Evolutionary conservation across 257 asterid species (phyloP), one percentile per base, ranked within the genome.

Genomic region (Jasminum sambac): DNA sequence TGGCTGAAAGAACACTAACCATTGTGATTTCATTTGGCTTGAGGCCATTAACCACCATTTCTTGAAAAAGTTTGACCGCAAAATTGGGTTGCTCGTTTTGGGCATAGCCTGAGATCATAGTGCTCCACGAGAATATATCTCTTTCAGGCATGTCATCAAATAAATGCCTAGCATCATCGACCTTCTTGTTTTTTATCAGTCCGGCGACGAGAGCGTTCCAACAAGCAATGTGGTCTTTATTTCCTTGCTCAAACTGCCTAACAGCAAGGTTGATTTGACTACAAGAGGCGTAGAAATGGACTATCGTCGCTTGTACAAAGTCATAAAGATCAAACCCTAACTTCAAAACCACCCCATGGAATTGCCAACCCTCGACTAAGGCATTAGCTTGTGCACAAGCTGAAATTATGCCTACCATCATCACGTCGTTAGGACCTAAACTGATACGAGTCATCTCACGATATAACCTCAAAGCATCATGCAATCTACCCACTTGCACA

Each of bases 171-270:
- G 98, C 96, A 17, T 85, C 89, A 61, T 85, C 76, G 57, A 86
- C 78, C 89, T 76, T 72, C 64, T 88, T 84, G 36, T 84, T 88
- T 80, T 88, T 84, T 71, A 81, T 72, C 17, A 89, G 83, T 23
- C 98, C 98, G 24, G 88, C 83, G 66, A 95, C 78, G 34, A 95
- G 89, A 64, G 98, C 88, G 42, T 89, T 95, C 99, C 99, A 94
- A 77, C 82, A 84, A 11, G 95, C 87, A 30, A 88, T 67, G 62
- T 89, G 98, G 66, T 84, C 81, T 75, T 86, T 89, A 70, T 71
- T 84, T 64, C 95, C 92, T 60, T 85, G 83, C 74, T 85, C 90
- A 75, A 94, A 91, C 78, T 84, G 96, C 85, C 76, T 74, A 72
- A 80, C 44, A 67, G 96, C 93, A 74, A 73, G 86, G 55, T 76